Evolutionary conservation across 2,329 filamentous ascomycete species (phyloP).

Genomic region (Fusarium brevicatenulatum): DNA sequence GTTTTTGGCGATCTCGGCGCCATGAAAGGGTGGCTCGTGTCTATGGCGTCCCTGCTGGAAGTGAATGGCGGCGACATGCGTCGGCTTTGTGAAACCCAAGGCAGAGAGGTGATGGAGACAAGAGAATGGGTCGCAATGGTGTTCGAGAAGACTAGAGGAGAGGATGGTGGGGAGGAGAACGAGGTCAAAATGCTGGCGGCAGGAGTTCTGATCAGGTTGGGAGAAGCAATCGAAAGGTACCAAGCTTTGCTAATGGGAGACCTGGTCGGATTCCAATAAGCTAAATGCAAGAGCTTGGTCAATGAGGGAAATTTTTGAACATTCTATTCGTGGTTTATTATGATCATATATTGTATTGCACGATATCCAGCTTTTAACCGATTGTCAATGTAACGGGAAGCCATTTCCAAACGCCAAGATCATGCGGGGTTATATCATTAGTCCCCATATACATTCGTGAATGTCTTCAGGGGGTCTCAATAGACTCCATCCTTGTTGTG

Average conservation of each 20-base stretch:
- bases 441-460: neutral
- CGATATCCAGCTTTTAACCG: neutral
- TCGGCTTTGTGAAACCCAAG: conserved; percentile 77
- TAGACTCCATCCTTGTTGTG: conserved; percentile 44
- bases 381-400: neutral
- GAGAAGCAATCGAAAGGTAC: conserved; percentile 85
- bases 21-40: conserved; percentile 79
- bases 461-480: conserved; percentile 34
- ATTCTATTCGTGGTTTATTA: conserved; percentile 32
- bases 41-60: conserved; percentile 82
- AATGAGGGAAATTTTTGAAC: neutral
- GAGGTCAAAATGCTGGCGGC: conserved; percentile 82
- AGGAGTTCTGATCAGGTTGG: conserved; percentile 78
- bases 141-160: conserved; percentile 70
- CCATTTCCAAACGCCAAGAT: neutral
- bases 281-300: neutral
- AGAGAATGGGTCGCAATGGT: conserved; percentile 85
- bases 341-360: conserved; percentile 15
- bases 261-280: conserved; percentile 56
- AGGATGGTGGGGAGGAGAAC: conserved; percentile 74
- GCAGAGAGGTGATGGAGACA: conserved; percentile 83
- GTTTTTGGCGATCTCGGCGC: conserved; percentile 72
- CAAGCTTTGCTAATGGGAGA: conserved; percentile 81
- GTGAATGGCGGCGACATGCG: conserved; percentile 79
- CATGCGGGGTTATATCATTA: neutral